Conservation (phyloP, 2,329 filamentous ascomycete genomes). For the Sporothrix variecibatus region DNA sequence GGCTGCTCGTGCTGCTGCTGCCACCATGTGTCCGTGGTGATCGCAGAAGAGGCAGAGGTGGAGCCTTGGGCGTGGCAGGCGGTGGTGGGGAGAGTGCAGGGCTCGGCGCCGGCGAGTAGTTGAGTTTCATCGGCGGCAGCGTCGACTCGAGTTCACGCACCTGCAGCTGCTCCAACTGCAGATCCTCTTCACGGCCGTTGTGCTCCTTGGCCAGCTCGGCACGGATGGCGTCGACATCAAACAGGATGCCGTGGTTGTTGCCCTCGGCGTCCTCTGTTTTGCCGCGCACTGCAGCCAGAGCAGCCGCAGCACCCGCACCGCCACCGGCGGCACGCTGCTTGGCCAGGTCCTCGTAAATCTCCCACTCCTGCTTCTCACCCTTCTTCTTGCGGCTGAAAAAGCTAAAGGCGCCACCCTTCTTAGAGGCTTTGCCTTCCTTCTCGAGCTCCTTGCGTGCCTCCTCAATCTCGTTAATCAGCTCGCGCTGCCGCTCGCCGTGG, state of each 20-base stretch:
- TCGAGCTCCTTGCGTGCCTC: slow-evolving; percentile 87
- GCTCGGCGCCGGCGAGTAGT: slow-evolving; percentile 43
- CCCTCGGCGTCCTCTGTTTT: slow-evolving; percentile 53
- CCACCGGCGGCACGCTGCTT: slow-evolving; percentile 16
- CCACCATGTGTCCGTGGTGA: slow-evolving; percentile 35
- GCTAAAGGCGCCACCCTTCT: slow-evolving; percentile 59
- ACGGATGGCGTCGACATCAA: slow-evolving; percentile 93
- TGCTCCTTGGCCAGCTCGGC: slow-evolving; percentile 77
- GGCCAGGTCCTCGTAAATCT: slow-evolving; percentile 76
- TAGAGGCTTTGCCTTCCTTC: slow-evolving; percentile 67
- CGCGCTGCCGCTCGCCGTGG: slow-evolving; percentile 80
- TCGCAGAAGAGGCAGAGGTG: slow-evolving; percentile 35
- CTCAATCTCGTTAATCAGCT: slow-evolving; percentile 95
- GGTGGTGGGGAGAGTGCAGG: slow-evolving; percentile 31
- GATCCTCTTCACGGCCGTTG: slow-evolving; percentile 35
- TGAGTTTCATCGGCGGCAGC: slow-evolving; percentile 84
- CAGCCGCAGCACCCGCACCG: slow-evolving; percentile 15
- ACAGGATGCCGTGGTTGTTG: slow-evolving; percentile 69
- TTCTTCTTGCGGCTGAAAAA: slow-evolving; percentile 85
- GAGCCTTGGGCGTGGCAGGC: slow-evolving; percentile 34
- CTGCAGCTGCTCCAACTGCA: slow-evolving; percentile 49
- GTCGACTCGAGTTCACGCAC: slow-evolving; percentile 85
- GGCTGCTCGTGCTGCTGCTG: not conserved
- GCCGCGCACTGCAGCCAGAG: slow-evolving; percentile 32
- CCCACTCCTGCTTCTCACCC: slow-evolving; percentile 83